phyloP scores from a whole-genome alignment of 2,329 filamentous ascomycete genomes.

The Aspergillus fructus region DNA sequence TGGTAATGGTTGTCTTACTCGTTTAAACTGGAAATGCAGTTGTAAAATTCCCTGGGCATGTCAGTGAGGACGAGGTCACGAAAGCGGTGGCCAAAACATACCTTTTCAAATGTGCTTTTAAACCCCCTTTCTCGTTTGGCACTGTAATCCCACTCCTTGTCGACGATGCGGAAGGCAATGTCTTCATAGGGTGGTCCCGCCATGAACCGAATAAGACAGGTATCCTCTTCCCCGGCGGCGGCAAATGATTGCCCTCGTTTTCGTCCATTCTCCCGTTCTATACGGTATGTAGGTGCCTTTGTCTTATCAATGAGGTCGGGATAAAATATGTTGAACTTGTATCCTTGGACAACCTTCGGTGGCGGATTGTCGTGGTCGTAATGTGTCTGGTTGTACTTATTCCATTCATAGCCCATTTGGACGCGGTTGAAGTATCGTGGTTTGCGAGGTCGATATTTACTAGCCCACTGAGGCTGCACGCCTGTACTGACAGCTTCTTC shows the following conservation, averaged over 20 bases:
- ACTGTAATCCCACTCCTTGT: conserved; percentile 99
- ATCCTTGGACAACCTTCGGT: conserved; percentile 96
- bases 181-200: conserved; percentile 95
- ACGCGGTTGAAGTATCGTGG: conserved; percentile 97
- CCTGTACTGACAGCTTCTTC: conserved; percentile 74
- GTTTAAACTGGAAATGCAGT: conserved; percentile 98
- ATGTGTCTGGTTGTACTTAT: conserved; percentile 99
- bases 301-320: conserved; percentile 93
- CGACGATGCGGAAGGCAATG: conserved; percentile 93
- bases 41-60: conserved; percentile 81
- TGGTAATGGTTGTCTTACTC: conserved; percentile 56
- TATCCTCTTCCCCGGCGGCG: conserved; percentile 92
- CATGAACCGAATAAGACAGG: conserved; percentile 92
- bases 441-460: conserved; percentile 84
- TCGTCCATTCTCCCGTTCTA: conserved; percentile 87
- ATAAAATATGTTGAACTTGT: conserved; percentile 99
- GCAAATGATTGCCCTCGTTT: conserved; percentile 89
- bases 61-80: background rate
- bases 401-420: conserved; percentile 99
- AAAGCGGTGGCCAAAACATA: conserved; percentile 44
- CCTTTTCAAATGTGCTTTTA: conserved; percentile 96
- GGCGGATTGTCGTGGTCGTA: conserved; percentile 98
- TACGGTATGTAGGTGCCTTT: conserved; percentile 92
- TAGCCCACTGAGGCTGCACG: conserved; percentile 72
- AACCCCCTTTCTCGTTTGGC: conserved; percentile 93